Evolutionary conservation across 1,139 yeast species (phyloP).

Genomic region (Casaregolazyma lundiana): DNA sequence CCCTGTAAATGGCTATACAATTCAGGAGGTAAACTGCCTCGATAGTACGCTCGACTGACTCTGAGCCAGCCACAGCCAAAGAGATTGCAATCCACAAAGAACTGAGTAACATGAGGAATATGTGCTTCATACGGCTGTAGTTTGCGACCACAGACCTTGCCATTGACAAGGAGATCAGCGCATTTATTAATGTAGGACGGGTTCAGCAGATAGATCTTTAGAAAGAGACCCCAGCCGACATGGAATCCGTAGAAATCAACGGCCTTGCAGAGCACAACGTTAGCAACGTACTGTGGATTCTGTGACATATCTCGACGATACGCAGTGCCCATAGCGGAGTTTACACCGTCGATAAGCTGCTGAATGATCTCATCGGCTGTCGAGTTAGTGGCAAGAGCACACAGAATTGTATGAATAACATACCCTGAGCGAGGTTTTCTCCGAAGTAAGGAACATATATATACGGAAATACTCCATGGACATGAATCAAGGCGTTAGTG

Average conservation of each 20-base stretch:
- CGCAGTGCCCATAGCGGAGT: conserved; percentile 28
- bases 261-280: conserved; percentile 66
- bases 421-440: conserved; percentile 24
- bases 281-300: conserved; percentile 50
- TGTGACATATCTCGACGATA: conserved; percentile 27
- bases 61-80: conserved; percentile 80
- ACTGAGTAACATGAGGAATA: conserved; percentile 70
- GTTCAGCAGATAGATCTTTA: conserved; percentile 63
- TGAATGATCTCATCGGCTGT: conserved; percentile 23
- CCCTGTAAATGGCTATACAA: conserved; percentile 10
- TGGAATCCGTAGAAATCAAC: conserved; percentile 81
- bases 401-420: conserved; percentile 9
- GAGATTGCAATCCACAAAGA: conserved; percentile 74
- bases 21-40: conserved; percentile 18
- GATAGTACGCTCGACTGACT: conserved; percentile 23
- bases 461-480: conserved; percentile 85
- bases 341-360: conserved; percentile 25
- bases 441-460: conserved; percentile 59
- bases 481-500: conserved; percentile 56
- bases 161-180: conserved; percentile 55
- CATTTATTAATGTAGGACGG: conserved; percentile 58
- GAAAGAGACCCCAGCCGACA: conserved; percentile 56
- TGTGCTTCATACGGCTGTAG: conserved; percentile 70
- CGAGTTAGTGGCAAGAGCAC: conserved; percentile 12
- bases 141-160: conserved; percentile 36